These are phyloP conservation scores for Effrenium voratum DNA, from an alignment of 73 alveolate genomes.

Conservation along the genomic window DNA sequence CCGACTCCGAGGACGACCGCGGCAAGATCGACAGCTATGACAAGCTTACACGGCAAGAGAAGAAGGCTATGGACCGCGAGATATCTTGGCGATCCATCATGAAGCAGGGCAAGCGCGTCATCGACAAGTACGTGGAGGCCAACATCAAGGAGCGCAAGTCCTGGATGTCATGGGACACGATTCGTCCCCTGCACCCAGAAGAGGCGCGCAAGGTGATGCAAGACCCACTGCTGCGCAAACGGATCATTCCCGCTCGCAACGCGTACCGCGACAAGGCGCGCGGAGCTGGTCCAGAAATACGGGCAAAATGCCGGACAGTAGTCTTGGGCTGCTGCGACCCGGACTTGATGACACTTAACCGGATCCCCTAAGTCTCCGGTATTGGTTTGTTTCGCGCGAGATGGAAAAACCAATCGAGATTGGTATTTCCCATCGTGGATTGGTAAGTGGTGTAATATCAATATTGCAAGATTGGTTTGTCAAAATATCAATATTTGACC, in stretches of 20 bases:
- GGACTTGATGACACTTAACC: not conserved
- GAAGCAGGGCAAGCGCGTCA: not conserved
- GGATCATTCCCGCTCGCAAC: not conserved
- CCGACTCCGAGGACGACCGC: too few species aligned
- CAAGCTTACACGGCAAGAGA: not conserved
- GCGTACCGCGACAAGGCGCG: slow-evolving; percentile 34
- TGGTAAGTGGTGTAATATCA: too few species aligned
- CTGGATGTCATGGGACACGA: slow-evolving; percentile 13
- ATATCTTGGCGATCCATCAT: not conserved
- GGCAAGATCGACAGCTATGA: too few species aligned
- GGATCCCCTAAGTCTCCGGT: too few species aligned
- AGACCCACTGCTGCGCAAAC: not conserved
- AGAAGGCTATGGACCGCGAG: slow-evolving; percentile 48
- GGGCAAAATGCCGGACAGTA: slow-evolving; percentile 31
- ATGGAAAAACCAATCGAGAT: too few species aligned
- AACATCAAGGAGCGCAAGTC: slow-evolving; percentile 24
- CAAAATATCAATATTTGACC: too few species aligned
- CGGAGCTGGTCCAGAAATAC: too few species aligned
- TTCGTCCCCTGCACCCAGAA: not conserved
- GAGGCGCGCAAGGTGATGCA: not conserved
- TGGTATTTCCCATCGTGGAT: too few species aligned
- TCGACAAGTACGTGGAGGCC: slow-evolving; percentile 2
- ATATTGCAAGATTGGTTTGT: too few species aligned
- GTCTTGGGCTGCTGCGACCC: slow-evolving; percentile 15
- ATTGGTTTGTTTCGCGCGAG: too few species aligned